Percentiles rank a stretch among this genome's conserved stretches.
Conservation (phyloP, 768 basidiomycete species). For the Nidula microcarpa region DNA sequence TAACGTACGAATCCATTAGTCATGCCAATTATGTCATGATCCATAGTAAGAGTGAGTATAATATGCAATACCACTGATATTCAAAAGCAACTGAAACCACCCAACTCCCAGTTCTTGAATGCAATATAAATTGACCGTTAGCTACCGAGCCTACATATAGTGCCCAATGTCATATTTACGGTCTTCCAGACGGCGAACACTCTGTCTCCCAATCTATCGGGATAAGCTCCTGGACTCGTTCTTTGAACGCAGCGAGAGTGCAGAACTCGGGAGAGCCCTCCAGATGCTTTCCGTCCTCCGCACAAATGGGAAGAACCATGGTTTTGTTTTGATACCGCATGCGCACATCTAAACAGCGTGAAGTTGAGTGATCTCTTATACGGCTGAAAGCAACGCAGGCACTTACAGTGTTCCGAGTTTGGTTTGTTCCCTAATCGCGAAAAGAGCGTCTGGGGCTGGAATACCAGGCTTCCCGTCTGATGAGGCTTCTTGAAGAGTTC, state of each 20-base stretch:
- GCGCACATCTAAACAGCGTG: constrained; percentile 48
- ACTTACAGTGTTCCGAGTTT: constrained; percentile 23
- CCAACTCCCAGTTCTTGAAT: too few relatives aligned
- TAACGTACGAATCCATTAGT: neutral
- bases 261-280: constrained; percentile 73
- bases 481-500: constrained; percentile 57
- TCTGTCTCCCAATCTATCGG: constrained; percentile 66
- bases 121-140: too few relatives aligned
- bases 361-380: neutral
- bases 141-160: too few relatives aligned
- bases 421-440: constrained; percentile 22
- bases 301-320: constrained; percentile 61
- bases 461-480: constrained; percentile 6
- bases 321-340: constrained; percentile 74
- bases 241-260: constrained; percentile 59
- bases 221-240: constrained; percentile 60
- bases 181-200: constrained; percentile 38
- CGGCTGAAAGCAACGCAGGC: neutral
- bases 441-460: constrained; percentile 6
- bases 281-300: constrained; percentile 62
- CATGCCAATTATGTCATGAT: too few relatives aligned
- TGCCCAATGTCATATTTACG: neutral
- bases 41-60: too few relatives aligned
- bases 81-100: too few relatives aligned
- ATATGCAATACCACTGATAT: too few relatives aligned